Base-by-base conservation (phyloP, 2,329 filamentous ascomycete species). In the Leptoxyphium fumago region DNA sequence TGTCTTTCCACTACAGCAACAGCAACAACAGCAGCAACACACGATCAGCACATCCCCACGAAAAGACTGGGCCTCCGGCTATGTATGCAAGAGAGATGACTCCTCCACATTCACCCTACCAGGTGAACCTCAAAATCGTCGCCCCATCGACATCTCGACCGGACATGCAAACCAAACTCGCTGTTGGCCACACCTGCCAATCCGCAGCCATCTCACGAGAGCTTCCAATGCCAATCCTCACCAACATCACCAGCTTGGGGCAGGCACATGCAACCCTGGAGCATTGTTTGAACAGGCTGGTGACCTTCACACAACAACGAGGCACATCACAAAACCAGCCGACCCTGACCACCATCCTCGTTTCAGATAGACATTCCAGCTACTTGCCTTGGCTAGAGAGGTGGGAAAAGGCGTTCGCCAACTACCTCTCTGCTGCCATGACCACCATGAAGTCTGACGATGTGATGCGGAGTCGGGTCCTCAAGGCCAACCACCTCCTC, bases 401-500 rank as follows among this genome's bases (percentile, higher is more conserved):
- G 38, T 60, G 57, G 57, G 57, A 60, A 38, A 43, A 48, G 18
- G 53, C 55, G 4, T 59, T 60, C 48, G 56, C 53, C 1, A 45
- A 50, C 9, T 59, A 54, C 43, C 49, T 60, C 1, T 52, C 51
- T 5, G 44, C 48, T 5, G 44, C 51, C 9, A 56, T 57, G 55
- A 43, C 55, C 2, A 42, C 46, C 10, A 56, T 60, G 52, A 48
- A 48, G 14, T 32, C 21, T 5, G 50, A 54, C n/a, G 55, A 59
- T 28, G 45, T 59, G n/a, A 52, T 51, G 11, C 48, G 45, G 14
- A 57, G 49, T 36, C 50, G 57, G 10, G 48, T 59, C 9, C 48
- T 60, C 18, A 60, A 60, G 43, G 56, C 57, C 5, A 60, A 60
- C 40, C 57, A 60, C 36, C 46, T 60, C 4, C 52, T 51, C 28